Evolutionary conservation across 345 rosid genomes (phyloP), one percentile per base, ranked within the genome.

Genomic region (Salix caprea): DNA sequence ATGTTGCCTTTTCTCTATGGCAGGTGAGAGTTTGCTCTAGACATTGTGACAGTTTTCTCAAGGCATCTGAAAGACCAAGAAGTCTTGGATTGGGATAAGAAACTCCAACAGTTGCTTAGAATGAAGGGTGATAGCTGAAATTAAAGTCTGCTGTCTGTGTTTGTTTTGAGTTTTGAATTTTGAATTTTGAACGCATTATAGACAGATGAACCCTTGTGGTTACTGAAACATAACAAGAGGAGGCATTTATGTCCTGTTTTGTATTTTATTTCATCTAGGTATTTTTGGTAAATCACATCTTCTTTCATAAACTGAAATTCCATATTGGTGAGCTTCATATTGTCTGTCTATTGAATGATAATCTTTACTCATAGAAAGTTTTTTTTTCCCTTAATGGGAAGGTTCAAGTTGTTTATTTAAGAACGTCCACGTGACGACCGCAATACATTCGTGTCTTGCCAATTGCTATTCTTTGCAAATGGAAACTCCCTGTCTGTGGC

Each of bases 401-500:
- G 58, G n/a, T 19, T 52, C 7, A 52, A 7, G 58, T 6, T 52
- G 58, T 52, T 52, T 52, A 19, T 52, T 19, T 52, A 52, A 52
- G 58, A 52, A 52, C 1, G 2, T 18, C 58, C 58, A 52, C 23
- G 23, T 52, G 58, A 52, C 3, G n/a, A 52, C 10, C 19, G n/a
- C 58, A 52, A 18, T 18, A 52, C 23, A 46, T 68, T 54, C 40
- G 46, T 68, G 40, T 75, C 72, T 54, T 54, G 42, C 72, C 67
- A 71, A 48, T 32, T 56, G 54, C 40, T 72, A 46, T 68, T 50
- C 42, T 74, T 78, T 44, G 64, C 67, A 23, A 64, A 78, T 81
- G 70, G 81, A 76, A 73, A 58, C 68, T 67, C 40, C 1, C 15
- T 1, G n/a, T 68, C 67, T 73, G 54, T 77, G 67, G 83, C 65